These are phyloP conservation scores for Amanita molliuscula DNA, from an alignment of 768 basidiomycete genomes.

Conservation along the genomic window DNA sequence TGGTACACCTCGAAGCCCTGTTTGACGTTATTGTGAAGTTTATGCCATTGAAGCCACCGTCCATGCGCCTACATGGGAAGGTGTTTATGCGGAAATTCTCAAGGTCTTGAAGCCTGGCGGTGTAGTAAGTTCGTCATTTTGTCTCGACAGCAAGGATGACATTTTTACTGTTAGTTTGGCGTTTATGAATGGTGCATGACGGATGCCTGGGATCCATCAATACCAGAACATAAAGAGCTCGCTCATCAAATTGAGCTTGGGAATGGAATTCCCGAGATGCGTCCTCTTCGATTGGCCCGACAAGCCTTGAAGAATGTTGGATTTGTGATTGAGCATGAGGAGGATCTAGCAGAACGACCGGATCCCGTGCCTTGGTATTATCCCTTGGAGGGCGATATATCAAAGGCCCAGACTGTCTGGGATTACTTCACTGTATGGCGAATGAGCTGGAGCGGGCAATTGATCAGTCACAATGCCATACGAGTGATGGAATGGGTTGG, in stretches of 20 bases:
- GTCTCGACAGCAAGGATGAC: neutral
- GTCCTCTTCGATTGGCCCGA: constrained; percentile 57
- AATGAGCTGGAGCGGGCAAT: constrained; percentile 78
- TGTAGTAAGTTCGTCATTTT: constrained; percentile 44
- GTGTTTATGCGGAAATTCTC: constrained; percentile 88
- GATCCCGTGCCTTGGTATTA: constrained; percentile 90
- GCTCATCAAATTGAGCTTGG: constrained; percentile 91
- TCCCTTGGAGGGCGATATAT: constrained; percentile 87
- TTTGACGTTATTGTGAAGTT: constrained; percentile 31
- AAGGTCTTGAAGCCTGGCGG: constrained; percentile 96
- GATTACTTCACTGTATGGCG: constrained; percentile 85
- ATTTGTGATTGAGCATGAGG: constrained; percentile 81
- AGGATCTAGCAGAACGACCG: constrained; percentile 83
- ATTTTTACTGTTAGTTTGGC: constrained; percentile 58
- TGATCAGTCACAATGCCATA: constrained; percentile 75
- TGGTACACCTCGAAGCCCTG: constrained; percentile 1
- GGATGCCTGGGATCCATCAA: constrained; percentile 81
- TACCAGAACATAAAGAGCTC: constrained; percentile 79
- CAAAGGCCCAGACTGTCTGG: constrained; percentile 90
- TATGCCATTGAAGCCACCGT: constrained; percentile 98
- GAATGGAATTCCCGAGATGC: constrained; percentile 98
- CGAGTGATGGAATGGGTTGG: constrained; percentile 70
- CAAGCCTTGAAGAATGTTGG: constrained; percentile 77
- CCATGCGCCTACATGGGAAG: constrained; percentile 93
- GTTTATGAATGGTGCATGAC: constrained; percentile 99